Evolutionary conservation across 768 basidiomycete species (phyloP).

Genomic region (Tylopilus balloui): DNA sequence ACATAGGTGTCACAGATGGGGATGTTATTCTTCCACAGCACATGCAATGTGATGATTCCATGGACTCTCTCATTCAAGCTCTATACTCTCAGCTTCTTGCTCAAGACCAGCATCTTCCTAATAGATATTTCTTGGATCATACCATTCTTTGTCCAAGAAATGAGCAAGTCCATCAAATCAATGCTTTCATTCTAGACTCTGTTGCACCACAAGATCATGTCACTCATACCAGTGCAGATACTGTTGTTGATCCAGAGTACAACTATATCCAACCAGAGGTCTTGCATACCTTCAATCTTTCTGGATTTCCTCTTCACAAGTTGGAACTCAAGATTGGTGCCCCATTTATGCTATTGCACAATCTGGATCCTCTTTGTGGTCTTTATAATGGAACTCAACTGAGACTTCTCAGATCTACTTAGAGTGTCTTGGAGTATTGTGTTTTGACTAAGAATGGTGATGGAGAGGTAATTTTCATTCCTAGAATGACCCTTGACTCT

Average conservation of each 20-base stretch:
- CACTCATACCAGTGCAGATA: neutral
- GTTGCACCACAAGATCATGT: neutral
- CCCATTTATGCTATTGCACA: no score
- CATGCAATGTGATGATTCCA: no score
- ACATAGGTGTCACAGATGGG: no score
- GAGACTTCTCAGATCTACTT: neutral
- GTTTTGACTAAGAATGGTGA: neutral
- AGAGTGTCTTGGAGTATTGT: neutral
- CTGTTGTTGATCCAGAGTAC: neutral
- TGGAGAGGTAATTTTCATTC: slow-evolving; percentile 25
- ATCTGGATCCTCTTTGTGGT: neutral
- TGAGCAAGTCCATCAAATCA: neutral
- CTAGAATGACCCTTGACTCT: slow-evolving; percentile 24
- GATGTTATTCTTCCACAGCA: no score
- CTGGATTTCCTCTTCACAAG: neutral
- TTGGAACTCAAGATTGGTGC: no score
- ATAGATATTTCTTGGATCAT: no score
- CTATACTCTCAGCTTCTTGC: no score
- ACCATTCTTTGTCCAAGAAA: neutral
- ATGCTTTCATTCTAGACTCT: neutral
- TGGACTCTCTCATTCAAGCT: no score
- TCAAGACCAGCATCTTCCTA: no score
- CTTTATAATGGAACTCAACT: neutral
- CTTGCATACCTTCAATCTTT: neutral
- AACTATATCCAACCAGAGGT: neutral